These are phyloP conservation scores for Cryptococcus deneoformans DNA, from an alignment of 1,284 basidiomycete species.

Conservation along the genomic window DNA sequence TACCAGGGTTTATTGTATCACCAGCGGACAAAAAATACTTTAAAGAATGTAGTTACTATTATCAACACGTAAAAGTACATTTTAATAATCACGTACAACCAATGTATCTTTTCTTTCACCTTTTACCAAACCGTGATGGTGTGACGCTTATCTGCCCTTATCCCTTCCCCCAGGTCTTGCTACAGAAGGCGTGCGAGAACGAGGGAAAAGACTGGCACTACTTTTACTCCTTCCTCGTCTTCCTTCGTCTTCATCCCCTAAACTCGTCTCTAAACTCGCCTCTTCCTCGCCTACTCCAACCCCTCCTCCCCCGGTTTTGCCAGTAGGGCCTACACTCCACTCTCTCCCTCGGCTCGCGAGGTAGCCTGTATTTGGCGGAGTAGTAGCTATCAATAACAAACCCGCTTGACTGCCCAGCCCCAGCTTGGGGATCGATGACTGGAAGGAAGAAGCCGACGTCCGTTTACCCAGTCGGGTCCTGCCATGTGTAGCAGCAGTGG, in stretches of 20 bases:
- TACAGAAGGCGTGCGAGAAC: too few relatives aligned
- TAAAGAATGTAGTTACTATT: too few relatives aligned
- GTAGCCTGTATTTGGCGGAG: constrained; percentile 15
- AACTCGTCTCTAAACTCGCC: background rate
- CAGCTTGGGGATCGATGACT: constrained; percentile 12
- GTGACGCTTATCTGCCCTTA: too few relatives aligned
- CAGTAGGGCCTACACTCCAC: constrained; percentile 11
- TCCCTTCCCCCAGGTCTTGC: too few relatives aligned
- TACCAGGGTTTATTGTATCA: background rate
- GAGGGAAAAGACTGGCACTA: background rate
- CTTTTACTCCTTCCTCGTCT: background rate
- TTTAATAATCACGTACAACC: too few relatives aligned
- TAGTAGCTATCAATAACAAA: constrained; percentile 39
- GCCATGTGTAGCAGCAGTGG: background rate
- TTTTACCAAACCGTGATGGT: too few relatives aligned
- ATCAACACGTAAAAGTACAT: too few relatives aligned
- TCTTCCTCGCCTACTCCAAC: background rate
- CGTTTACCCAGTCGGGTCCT: constrained; percentile 14
- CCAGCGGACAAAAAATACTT: background rate
- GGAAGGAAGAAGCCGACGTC: constrained; percentile 5
- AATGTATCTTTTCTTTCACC: too few relatives aligned
- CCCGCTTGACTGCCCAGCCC: constrained; percentile 37
- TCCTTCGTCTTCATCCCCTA: background rate
- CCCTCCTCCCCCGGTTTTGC: background rate
- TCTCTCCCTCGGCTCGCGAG: constrained; percentile 4